Evolutionary conservation across 208 protist genomes (phyloP).

Genomic region (Naegleria gruberi): DNA sequence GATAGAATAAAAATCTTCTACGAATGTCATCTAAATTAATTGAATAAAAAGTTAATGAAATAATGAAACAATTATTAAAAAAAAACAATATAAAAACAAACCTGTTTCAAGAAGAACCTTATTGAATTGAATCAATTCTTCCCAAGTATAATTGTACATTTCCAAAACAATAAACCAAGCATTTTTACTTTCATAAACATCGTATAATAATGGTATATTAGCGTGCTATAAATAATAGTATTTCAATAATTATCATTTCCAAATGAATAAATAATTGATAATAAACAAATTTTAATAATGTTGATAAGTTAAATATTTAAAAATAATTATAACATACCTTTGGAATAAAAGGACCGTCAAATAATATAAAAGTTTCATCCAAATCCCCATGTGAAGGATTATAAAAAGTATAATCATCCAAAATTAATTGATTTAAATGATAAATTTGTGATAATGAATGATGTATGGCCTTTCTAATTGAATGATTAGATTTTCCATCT

Average conservation of each 20-base stretch:
- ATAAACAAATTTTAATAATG: too few species aligned
- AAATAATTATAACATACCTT: not conserved
- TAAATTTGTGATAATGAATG: not conserved
- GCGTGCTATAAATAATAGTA: not conserved
- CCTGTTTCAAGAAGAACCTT: not conserved
- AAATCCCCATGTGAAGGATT: too few species aligned
- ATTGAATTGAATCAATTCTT: not conserved
- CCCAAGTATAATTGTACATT: not conserved
- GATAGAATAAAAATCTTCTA: slow-evolving; percentile 20
- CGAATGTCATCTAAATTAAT: not conserved
- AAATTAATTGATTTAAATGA: not conserved
- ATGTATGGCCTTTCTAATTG: not conserved
- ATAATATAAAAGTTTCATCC: not conserved
- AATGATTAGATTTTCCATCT: not conserved
- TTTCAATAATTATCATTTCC: not conserved
- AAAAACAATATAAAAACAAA: too few species aligned
- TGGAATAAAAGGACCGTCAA: not conserved
- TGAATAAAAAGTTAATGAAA: too few species aligned
- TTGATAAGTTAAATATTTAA: not conserved
- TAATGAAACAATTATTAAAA: too few species aligned
- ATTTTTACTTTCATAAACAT: not conserved
- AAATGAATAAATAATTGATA: too few species aligned
- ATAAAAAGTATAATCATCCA: not conserved
- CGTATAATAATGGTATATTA: not conserved
- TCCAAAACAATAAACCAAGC: not conserved